Evolutionary conservation across 768 basidiomycete genomes (phyloP).

Genomic region (Chalciporus pseudorubinellus): DNA sequence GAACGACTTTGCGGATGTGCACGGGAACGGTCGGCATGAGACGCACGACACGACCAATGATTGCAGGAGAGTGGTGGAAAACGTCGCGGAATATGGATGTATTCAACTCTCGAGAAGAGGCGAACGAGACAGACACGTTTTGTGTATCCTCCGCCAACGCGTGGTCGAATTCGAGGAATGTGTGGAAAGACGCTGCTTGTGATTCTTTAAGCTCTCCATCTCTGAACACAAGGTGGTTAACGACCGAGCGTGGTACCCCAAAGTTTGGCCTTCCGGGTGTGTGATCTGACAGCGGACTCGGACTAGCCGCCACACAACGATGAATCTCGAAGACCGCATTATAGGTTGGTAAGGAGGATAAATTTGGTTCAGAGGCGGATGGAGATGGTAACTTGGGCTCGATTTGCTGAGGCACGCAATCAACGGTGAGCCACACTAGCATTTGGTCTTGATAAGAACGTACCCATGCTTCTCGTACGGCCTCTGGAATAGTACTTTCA

Average conservation of each 20-base stretch:
- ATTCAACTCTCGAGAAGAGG: neutral
- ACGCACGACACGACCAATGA: constrained; percentile 2
- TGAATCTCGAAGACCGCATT: neutral
- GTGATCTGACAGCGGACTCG: neutral
- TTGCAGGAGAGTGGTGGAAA: neutral
- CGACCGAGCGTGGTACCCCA: neutral
- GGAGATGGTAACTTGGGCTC: neutral
- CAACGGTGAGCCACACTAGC: too few relatives aligned
- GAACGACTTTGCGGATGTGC: neutral
- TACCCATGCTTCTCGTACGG: too few relatives aligned
- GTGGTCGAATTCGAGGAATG: neutral
- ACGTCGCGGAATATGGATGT: too few relatives aligned
- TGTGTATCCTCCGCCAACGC: neutral
- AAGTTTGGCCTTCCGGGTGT: too few relatives aligned
- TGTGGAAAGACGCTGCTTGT: neutral
- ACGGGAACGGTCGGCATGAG: neutral
- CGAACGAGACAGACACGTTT: neutral
- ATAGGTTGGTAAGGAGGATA: neutral
- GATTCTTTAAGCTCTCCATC: neutral
- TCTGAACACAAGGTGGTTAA: neutral
- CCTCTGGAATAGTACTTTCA: neutral
- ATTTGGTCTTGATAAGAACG: too few relatives aligned
- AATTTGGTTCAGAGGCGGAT: neutral
- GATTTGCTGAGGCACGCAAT: too few relatives aligned
- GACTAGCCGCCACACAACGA: too few relatives aligned